Evolutionary conservation across 2,329 filamentous ascomycete species (phyloP), one percentile per base, ranked within the genome.

Genomic region (Calonectria henricotiae): DNA sequence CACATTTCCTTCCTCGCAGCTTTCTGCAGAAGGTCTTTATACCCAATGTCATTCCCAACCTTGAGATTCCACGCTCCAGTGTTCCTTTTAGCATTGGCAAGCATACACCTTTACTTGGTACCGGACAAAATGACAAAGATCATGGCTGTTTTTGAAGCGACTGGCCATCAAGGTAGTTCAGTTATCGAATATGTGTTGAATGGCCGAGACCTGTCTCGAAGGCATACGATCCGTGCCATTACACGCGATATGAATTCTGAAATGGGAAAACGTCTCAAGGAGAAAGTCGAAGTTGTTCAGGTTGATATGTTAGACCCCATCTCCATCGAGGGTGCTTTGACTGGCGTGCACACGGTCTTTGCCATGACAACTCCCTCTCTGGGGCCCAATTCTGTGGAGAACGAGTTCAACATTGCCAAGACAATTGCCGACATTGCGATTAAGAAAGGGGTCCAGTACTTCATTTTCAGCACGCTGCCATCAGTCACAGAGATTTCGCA

Each of bases 131-230:
- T 81, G 79, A 67, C 74, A 46, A 82, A 83, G 44, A 72, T 82
- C 37, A 78, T 87, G 39, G 82, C 81, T 30, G 81, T 89, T 27
- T 87, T 88, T 62, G 87, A 87, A 9, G 86, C 86, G 25, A 89
- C 87, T 0, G 86, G 87, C 69, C 82, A 86, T 41, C 87, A 89
- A 76, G 87, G 87, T 20, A 80, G 85, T 12, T 86, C 85, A 9
- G 80, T 88, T 9, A 80, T 88, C 65, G 77, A 83, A 58, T 77
- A 80, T 30, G 80, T 89, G 12, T 81, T 88, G 11, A 80, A 80
- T 41, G 83, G 88, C 72, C 74, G 83, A 1, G 75, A 77, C 3
- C 82, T 89, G 20, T 85, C 85, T 1, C 74, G 82, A 47, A 74
- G 84, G 65, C 89, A 83, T 80, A 84, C 80, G 55, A 81, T 89